Base-by-base conservation (phyloP, 768 basidiomycete species). In the Lentinula aciculospora region DNA sequence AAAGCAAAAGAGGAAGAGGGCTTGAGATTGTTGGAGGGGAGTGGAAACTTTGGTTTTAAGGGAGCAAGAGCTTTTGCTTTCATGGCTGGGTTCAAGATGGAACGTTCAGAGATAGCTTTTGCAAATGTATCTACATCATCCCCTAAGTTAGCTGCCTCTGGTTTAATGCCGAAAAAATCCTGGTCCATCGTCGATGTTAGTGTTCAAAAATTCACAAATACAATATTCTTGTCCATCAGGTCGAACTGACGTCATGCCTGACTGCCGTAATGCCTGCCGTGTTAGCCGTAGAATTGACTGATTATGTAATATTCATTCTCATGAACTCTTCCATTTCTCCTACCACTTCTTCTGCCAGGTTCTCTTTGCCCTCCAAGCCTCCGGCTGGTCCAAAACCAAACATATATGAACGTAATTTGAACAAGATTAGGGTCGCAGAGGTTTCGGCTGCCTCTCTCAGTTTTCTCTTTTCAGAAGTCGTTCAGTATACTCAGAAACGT, bases 401-500 rank as follows among this genome's bases (percentile, higher is more conserved):
- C 63, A 93, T 98, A 60, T 92, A 96, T 72, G 96, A 98, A 66
- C 81, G 94, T 58, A 85, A 81, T 48, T 78, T 97, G 63, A 93
- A 90, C 77, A 96, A 94, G 77, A 86, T 91, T 2, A 84, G 91
- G 42, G 79, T 83, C 12, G 73, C 86, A 25, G 96, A 98, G 68
- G 92, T 96, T 53, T 89, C 90, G 15, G 77, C 85, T 4, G 80
- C 87, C 2, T 89, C 94, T 0, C 94, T 92, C 68, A 80, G 89
- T 0, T 98, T 97, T 68, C 78, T 98, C 58, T 94, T 98, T 72
- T 89, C 90, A 3, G 95, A 98, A 73, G 78, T 94, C 12, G 88
- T 99, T 1, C 89, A 94, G 70, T 98, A 98, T 72, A 96, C 93
- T 1, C 97, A 98, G 74, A 94, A 92, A 66, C 84, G 94, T 53